Evolutionary conservation across 306 rosid genomes (phyloP), one percentile per base, ranked within the genome.

Genomic region (Abrus precatorius): DNA sequence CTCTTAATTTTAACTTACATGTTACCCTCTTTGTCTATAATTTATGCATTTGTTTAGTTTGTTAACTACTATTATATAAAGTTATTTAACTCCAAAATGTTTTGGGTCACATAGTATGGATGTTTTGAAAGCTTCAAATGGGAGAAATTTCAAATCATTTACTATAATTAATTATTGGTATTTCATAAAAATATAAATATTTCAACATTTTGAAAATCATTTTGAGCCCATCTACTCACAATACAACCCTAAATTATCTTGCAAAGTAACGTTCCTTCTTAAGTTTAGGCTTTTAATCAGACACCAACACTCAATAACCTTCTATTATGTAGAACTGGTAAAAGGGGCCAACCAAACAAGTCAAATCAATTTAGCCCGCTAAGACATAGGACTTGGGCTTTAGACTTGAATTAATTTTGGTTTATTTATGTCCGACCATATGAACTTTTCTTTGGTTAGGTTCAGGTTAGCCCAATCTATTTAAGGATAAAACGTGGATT

Each of bases 51-150:
- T 52, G 49, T 40, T 65, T 40, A 41, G 53, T 38, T 5, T 8
- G 48, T n/a, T 71, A 34, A 6, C 34, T 41, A 62, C 6, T 28
- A 9, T 56, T 41, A 44, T 47, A 29, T 20, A 20, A 43, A 70
- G 9, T 32, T 6, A n/a, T n/a, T 70, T 49, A 70, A 52, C 66
- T 54, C 48, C 49, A 52, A 52, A 49, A 52, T 20, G n/a, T 52
- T 43, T 54, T 72, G 66, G 53, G 40, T 38, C 29, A 40, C 9
- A 54, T n/a, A 72, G 52, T 20, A 72, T 52, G 48, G 69, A 36
- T 13, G 6, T 34, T 38, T 13, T 64, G 27, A 38, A 38, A n/a
- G 49, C 69, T 36, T 13, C 28, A 12, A 6, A 63, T 63, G 30
- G 69, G 47, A 13, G 48, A 36, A 62, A 6, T 36, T 63, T 63